Evolutionary conservation across 768 basidiomycete genomes (phyloP).

Genomic region (Vishniacozyma victoriae): DNA sequence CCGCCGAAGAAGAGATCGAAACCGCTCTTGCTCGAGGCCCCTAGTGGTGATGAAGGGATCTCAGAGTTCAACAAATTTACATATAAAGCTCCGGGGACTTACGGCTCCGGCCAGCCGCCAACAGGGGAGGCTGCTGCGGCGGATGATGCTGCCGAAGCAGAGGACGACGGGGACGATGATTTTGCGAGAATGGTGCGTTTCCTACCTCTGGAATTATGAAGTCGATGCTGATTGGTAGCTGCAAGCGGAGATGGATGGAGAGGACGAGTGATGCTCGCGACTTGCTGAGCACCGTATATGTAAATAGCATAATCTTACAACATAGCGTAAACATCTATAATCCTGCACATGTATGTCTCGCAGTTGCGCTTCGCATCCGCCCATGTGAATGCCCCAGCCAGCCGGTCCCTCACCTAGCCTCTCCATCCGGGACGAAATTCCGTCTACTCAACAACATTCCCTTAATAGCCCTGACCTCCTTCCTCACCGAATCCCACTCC

Average conservation of each 20-base stretch:
- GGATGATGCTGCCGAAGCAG: conserved; percentile 8
- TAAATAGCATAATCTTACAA: too few relatives aligned
- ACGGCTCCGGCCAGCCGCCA: background rate
- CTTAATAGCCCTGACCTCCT: conserved; percentile 44
- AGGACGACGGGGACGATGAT: conserved; percentile 15
- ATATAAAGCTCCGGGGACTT: background rate
- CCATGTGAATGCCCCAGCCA: background rate
- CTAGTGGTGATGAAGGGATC: conserved; percentile 8
- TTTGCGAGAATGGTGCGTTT: conserved; percentile 21
- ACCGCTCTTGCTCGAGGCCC: conserved; percentile 21
- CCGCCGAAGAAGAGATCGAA: conserved; percentile 20
- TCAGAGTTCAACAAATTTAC: conserved; percentile 7
- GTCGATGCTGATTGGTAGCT: too few relatives aligned
- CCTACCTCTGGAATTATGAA: background rate
- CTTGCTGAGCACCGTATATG: too few relatives aligned
- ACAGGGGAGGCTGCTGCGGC: conserved; percentile 9
- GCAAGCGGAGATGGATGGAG: too few relatives aligned
- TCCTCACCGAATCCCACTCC: conserved; percentile 37
- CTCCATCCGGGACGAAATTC: conserved; percentile 7
- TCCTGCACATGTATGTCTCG: background rate
- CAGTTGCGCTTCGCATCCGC: background rate
- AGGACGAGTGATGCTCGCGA: too few relatives aligned
- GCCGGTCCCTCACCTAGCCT: background rate
- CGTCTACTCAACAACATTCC: conserved; percentile 41
- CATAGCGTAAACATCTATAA: background rate